phyloP scores from a whole-genome alignment of 129 eudicot genomes.

The Silybum marianum region DNA sequence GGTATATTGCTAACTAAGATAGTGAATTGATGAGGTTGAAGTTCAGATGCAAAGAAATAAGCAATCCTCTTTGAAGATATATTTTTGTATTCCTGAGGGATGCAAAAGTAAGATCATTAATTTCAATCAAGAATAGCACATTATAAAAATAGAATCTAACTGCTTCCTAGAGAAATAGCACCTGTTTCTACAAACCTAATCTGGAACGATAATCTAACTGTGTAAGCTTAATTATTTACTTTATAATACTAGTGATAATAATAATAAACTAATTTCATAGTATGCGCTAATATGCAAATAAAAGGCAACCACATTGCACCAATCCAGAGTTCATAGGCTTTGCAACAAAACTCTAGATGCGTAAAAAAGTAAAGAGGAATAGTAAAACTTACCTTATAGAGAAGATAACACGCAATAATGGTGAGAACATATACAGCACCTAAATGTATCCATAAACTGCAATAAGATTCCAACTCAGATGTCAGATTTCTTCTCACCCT shows the following conservation, averaged over 20 bases:
- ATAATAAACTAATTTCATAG: background rate
- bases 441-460: slow-evolving; percentile 77
- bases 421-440: slow-evolving; percentile 59
- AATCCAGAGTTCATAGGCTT: background rate
- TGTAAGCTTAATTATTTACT: background rate
- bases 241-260: background rate
- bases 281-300: background rate
- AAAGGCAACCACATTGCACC: slow-evolving; percentile 1
- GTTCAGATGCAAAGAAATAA: slow-evolving; percentile 48
- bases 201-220: background rate
- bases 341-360: background rate
- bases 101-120: slow-evolving; percentile 16
- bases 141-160: too few relatives aligned
- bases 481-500: slow-evolving; percentile 20
- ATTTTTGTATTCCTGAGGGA: slow-evolving; percentile 55
- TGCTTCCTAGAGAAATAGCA: background rate
- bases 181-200: background rate
- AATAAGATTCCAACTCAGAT: slow-evolving; percentile 16
- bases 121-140: too few relatives aligned
- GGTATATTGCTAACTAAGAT: slow-evolving; percentile 66
- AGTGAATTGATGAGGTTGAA: slow-evolving; percentile 64
- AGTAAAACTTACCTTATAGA: slow-evolving; percentile 47
- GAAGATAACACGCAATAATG: slow-evolving; percentile 52
- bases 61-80: slow-evolving; percentile 56
- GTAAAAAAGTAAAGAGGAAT: background rate